These are phyloP conservation scores for Abrus precatorius DNA, from an alignment of 306 rosid species.

Conservation along the genomic window DNA sequence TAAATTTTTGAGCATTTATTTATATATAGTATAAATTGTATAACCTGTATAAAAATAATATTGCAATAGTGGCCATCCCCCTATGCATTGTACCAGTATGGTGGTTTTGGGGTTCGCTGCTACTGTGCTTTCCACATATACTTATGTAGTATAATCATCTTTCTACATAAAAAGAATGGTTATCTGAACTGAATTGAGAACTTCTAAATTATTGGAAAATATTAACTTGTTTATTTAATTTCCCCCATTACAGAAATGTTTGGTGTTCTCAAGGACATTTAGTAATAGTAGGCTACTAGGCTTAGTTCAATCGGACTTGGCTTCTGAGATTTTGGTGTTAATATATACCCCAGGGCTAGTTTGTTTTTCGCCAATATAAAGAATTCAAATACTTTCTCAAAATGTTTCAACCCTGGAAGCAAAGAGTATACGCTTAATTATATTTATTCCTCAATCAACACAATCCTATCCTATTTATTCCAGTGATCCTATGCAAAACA, in stretches of 20 bases:
- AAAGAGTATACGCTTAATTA: constrained; percentile 3
- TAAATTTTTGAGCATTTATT: no score
- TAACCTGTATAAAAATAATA: no score
- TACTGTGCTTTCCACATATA: not conserved
- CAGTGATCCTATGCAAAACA: constrained; percentile 25
- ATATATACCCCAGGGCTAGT: constrained; percentile 25
- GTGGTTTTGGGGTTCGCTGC: no score
- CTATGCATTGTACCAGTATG: no score
- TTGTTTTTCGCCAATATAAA: not conserved
- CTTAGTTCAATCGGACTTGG: not conserved
- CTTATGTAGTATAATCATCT: constrained; percentile 16
- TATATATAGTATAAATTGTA: no score
- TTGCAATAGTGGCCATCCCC: no score
- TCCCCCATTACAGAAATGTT: not conserved
- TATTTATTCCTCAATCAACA: constrained; percentile 13
- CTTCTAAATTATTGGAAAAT: constrained; percentile 19
- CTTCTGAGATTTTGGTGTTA: constrained; percentile 16
- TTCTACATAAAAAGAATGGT: constrained; percentile 27
- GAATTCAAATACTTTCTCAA: not conserved
- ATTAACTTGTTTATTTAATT: constrained; percentile 11
- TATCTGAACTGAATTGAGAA: constrained; percentile 3
- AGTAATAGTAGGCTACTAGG: constrained; percentile 4
- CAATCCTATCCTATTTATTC: constrained; percentile 26
- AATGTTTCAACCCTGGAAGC: constrained; percentile 2
- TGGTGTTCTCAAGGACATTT: constrained; percentile 29